Base-by-base conservation (phyloP, 371 early-diverging fungal genomes). In the Mortierella sp. region DNA sequence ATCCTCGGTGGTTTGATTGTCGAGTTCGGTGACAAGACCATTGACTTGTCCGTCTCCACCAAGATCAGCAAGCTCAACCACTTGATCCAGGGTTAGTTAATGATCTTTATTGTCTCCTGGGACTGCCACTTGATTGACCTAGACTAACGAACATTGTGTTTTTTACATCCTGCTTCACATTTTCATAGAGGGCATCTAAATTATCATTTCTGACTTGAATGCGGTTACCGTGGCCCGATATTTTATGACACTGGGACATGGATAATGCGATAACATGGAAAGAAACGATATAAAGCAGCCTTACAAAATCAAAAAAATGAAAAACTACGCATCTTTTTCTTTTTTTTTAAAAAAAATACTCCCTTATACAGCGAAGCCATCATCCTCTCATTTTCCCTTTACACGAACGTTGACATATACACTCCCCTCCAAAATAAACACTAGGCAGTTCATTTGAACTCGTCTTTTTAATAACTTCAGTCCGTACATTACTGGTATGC, bases 21-120 rank as follows among this genome's bases (percentile, higher is more conserved):
- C 65, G 98, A 98, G 86, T 88, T 97, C 84, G 98, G 99, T 77
- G 99, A 97, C 88, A 96, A 96, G 90, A 97, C 97, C 84, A 96
- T 98, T 83, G 99, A 98, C 86, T 91, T 98, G 88, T 97, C 98
- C 48, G 97, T 97, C 70, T 92, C 97, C 48, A 90, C 94, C 86
- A 96, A 95, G 88, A 87, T 98, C 84, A 92, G 94, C 88, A 98
- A 97, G 93, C 91, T 98, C 65, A 96, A 97, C 92, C 93, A 96
- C 87, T 87, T 96, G 75, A 86, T 98, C 70, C 63, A 64, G 15
- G 74, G 74, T 74, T 74, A 74, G 74, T 74, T n/a, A 36, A 3
- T 0, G 8, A 1, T 24, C 21, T 21, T 15, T 52, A 8, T 16
- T 52, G 19, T 52, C 8, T 15, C 8, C 1, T 19, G 8, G 19